Evolutionary conservation across 257 asterid species (phyloP).

Genomic region (Solanum appendiculatum): DNA sequence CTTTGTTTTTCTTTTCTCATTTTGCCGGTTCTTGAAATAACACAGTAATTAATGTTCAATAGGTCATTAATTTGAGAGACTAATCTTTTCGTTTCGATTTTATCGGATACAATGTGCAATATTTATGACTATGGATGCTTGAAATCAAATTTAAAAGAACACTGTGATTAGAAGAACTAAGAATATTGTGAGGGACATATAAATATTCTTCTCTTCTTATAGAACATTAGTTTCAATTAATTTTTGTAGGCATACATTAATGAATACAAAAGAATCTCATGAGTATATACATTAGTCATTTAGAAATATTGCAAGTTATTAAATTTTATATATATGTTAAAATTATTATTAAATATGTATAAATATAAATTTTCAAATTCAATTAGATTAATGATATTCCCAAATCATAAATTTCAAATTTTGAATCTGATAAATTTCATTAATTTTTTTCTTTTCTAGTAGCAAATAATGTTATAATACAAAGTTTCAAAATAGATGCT

Average conservation of each 20-base stretch:
- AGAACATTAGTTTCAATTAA: not conserved
- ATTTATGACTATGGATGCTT: not conserved
- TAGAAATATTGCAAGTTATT: not conserved
- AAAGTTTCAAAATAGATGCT: not conserved
- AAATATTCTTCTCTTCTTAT: not conserved
- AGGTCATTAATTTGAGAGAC: not conserved
- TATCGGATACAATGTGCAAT: not conserved
- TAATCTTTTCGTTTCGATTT: not conserved
- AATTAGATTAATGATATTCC: not conserved
- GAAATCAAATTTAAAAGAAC: not conserved
- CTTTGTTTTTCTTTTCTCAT: not conserved
- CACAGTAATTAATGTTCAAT: not conserved
- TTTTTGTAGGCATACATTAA: not conserved
- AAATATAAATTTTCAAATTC: not conserved
- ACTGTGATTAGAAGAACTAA: not conserved
- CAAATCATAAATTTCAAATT: fast-evolving
- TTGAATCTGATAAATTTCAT: not conserved
- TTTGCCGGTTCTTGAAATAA: not conserved
- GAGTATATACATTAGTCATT: not conserved
- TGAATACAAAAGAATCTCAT: not conserved
- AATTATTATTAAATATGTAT: not conserved
- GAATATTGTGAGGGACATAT: not conserved
- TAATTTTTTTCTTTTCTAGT: not conserved
- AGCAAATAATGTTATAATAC: not conserved
- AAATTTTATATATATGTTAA: not conserved